Evolutionary conservation across 1,284 basidiomycete species (phyloP).

Genomic region (Vanrija sp.): DNA sequence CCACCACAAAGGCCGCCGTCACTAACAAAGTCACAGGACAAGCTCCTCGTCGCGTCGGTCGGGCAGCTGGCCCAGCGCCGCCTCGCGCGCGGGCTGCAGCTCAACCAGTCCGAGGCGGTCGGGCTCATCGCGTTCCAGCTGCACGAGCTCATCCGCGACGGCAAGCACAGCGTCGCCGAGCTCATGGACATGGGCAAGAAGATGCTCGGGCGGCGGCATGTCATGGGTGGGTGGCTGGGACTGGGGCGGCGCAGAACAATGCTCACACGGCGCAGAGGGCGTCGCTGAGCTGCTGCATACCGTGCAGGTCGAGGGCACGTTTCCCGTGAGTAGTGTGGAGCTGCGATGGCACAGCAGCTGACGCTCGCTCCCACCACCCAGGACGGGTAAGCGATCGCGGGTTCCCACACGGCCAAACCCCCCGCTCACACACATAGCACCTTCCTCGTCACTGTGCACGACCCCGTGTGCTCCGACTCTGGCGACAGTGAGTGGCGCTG

Average conservation of each 20-base stretch:
- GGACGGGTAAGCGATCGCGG: slow-evolving; percentile 24
- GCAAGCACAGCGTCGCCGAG: slow-evolving; percentile 76
- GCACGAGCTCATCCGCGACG: slow-evolving; percentile 95
- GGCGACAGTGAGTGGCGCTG: slow-evolving; percentile 57
- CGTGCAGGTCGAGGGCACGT: slow-evolving; percentile 90
- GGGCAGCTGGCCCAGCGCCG: slow-evolving; percentile 89
- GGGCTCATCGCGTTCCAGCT: slow-evolving; percentile 87
- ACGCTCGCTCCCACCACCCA: slow-evolving; percentile 13
- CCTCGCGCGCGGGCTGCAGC: slow-evolving; percentile 78
- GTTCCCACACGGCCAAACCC: too few species aligned
- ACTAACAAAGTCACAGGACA: slow-evolving; percentile 40
- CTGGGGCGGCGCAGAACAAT: neutral
- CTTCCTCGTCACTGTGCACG: slow-evolving; percentile 90
- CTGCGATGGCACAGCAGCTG: neutral
- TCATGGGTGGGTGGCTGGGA: slow-evolving; percentile 53
- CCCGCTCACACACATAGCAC: slow-evolving; percentile 56
- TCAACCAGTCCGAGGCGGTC: slow-evolving; percentile 84
- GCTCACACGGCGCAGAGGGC: slow-evolving; percentile 22
- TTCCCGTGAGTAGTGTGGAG: slow-evolving; percentile 58
- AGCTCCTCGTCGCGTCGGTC: slow-evolving; percentile 56
- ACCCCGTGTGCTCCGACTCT: slow-evolving; percentile 79
- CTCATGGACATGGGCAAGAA: slow-evolving; percentile 90
- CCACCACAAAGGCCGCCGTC: neutral
- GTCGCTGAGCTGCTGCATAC: slow-evolving; percentile 58
- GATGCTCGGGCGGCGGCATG: slow-evolving; percentile 82